Percentiles rank a stretch among this genome's conserved stretches.
Evolutionary conservation across 75 land plant species (phyloP).

Genomic region (Picea glauca): DNA sequence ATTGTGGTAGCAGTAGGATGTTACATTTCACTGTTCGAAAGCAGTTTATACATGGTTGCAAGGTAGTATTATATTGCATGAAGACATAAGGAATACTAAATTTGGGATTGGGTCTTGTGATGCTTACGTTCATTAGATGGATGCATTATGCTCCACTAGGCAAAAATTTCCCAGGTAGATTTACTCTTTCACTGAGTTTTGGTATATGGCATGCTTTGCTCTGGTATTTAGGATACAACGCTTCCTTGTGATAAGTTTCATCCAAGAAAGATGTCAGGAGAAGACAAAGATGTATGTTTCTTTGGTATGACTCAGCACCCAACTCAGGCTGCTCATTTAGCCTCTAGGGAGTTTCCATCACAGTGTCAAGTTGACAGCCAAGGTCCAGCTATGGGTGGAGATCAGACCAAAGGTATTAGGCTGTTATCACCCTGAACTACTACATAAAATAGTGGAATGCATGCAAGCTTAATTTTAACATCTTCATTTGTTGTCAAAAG

Average conservation of each 20-base stretch:
- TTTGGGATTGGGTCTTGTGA: background rate
- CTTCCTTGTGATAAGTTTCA: slow-evolving; percentile 45
- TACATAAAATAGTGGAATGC: background rate
- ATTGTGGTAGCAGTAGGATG: background rate
- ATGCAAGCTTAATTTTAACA: background rate
- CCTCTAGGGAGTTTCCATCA: slow-evolving; percentile 29
- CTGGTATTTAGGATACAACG: slow-evolving; percentile 44
- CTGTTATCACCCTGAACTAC: background rate
- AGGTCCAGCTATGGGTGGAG: slow-evolving; percentile 4
- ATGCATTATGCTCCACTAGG: background rate
- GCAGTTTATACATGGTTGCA: background rate
- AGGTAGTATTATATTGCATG: background rate
- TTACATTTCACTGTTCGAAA: background rate
- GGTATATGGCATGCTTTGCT: background rate
- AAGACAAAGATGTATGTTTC: slow-evolving; percentile 55
- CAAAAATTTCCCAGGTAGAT: background rate
- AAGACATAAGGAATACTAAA: background rate
- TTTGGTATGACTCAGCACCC: slow-evolving; percentile 68
- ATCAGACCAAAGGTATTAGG: background rate
- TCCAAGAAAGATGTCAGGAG: slow-evolving; percentile 55
- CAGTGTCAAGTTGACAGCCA: slow-evolving; percentile 30
- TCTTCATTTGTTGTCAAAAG: background rate
- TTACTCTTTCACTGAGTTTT: background rate
- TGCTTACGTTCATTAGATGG: background rate
- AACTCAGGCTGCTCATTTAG: slow-evolving; percentile 39